Evolutionary conservation across 441 rosid species (phyloP).

Genomic region (Raphanus hybrid): DNA sequence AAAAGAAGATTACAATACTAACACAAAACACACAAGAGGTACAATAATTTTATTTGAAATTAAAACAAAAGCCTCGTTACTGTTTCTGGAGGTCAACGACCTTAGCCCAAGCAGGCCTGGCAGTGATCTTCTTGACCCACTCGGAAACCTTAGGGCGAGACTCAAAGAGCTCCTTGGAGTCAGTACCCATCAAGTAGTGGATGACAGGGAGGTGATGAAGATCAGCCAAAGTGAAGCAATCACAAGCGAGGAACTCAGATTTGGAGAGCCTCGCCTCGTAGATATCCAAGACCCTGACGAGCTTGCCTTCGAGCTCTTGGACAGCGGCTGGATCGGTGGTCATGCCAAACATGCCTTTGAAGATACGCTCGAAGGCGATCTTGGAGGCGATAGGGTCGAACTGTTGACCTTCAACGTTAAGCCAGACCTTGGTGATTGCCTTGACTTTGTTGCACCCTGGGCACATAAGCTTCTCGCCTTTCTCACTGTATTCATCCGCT

Average conservation of each 20-base stretch:
- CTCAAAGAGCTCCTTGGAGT: conserved; percentile 51
- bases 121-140: conserved; percentile 65
- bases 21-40: neutral
- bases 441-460: conserved; percentile 44
- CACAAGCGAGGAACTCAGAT: conserved; percentile 70
- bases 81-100: conserved; percentile 50
- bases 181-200: conserved; percentile 50
- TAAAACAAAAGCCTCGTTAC: neutral
- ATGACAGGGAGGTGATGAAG: conserved; percentile 69
- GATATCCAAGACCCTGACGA: conserved; percentile 63
- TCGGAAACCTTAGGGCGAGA: conserved; percentile 61
- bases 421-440: conserved; percentile 53
- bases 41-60: neutral
- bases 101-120: conserved; percentile 79
- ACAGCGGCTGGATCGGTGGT: conserved; percentile 53
- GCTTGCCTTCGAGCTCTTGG: conserved; percentile 55
- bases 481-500: conserved; percentile 53
- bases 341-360: conserved; percentile 59
- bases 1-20: neutral
- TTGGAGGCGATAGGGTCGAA: conserved; percentile 58
- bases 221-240: conserved; percentile 71
- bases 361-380: conserved; percentile 54
- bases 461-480: conserved; percentile 51
- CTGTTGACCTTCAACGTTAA: conserved; percentile 69
- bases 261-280: conserved; percentile 64